Evolutionary conservation across 148 eudicot species (phyloP).

Genomic region (Polygonum aviculare): DNA sequence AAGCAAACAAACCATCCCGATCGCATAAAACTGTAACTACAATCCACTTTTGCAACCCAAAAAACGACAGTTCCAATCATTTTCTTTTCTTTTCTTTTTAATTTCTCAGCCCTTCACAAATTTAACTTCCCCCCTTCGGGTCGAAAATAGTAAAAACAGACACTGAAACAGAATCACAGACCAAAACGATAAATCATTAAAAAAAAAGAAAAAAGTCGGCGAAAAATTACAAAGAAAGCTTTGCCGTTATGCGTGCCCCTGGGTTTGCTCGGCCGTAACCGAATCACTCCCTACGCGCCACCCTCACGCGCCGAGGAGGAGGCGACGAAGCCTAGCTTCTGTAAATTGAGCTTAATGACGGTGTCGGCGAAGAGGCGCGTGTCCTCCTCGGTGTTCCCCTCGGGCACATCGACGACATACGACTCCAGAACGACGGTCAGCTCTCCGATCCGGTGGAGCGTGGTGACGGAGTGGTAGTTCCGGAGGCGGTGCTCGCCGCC

Average conservation of each 20-base stretch:
- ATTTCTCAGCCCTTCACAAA: not conserved
- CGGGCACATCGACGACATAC: slow-evolving; percentile 74
- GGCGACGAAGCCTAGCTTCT: slow-evolving; percentile 54
- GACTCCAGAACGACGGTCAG: slow-evolving; percentile 55
- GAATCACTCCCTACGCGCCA: not conserved
- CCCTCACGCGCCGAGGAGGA: slow-evolving; percentile 8
- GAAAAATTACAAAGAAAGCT: not conserved
- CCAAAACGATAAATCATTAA: not conserved
- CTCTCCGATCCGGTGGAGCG: slow-evolving; percentile 38
- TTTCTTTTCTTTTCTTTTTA: not conserved
- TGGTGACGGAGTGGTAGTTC: slow-evolving; percentile 53
- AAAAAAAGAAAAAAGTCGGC: not conserved
- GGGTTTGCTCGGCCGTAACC: not conserved
- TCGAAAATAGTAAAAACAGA: not conserved
- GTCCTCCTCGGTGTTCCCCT: slow-evolving; percentile 73
- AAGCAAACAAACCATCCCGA: not conserved
- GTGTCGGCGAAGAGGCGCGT: slow-evolving; percentile 80
- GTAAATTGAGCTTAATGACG: slow-evolving; percentile 69
- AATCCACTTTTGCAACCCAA: not conserved
- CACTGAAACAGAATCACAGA: not conserved
- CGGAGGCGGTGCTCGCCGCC: slow-evolving; percentile 68
- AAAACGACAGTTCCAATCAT: not conserved
- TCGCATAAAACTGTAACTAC: not conserved
- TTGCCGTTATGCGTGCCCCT: no score
- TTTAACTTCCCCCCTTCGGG: not conserved